These are phyloP conservation scores for Mycosphaerelloides madeirae DNA, from an alignment of 2,329 filamentous ascomycete genomes.

Conservation along the genomic window DNA sequence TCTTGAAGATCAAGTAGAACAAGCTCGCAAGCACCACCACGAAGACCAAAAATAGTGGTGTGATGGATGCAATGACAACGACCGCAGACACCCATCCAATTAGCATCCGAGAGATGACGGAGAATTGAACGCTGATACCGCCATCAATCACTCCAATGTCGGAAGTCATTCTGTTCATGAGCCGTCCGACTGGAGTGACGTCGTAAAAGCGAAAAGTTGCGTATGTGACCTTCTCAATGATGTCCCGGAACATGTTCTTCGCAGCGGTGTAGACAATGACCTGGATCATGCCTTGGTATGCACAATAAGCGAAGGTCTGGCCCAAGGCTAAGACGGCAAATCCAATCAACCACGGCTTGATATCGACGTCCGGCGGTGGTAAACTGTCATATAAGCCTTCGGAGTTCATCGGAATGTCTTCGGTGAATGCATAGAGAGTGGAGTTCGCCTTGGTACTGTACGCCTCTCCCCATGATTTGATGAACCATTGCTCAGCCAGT, in stretches of 20 bases:
- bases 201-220: slow-evolving; percentile 90
- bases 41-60: slow-evolving; percentile 70
- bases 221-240: slow-evolving; percentile 67
- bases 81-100: slow-evolving; percentile 71
- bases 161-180: slow-evolving; percentile 89
- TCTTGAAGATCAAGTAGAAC: slow-evolving; percentile 70
- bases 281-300: slow-evolving; percentile 64
- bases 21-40: slow-evolving; percentile 61
- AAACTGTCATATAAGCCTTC: slow-evolving; percentile 47
- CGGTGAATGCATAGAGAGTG: slow-evolving; percentile 11
- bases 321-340: slow-evolving; percentile 63
- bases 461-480: slow-evolving; percentile 82
- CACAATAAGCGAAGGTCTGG: slow-evolving; percentile 56
- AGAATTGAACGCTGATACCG: slow-evolving; percentile 71
- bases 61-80: slow-evolving; percentile 72
- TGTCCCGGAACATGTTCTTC: slow-evolving; percentile 66
- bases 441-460: slow-evolving; percentile 45
- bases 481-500: slow-evolving; percentile 69
- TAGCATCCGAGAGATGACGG: slow-evolving; percentile 62
- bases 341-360: slow-evolving; percentile 68
- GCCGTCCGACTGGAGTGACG: slow-evolving; percentile 76
- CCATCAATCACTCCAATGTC: slow-evolving; percentile 89
- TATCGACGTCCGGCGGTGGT: slow-evolving; percentile 62
- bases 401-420: slow-evolving; percentile 13
- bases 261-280: slow-evolving; percentile 77